phyloP scores from a whole-genome alignment of 164 flowering plant species.

The Aristolochia fimbriata region DNA sequence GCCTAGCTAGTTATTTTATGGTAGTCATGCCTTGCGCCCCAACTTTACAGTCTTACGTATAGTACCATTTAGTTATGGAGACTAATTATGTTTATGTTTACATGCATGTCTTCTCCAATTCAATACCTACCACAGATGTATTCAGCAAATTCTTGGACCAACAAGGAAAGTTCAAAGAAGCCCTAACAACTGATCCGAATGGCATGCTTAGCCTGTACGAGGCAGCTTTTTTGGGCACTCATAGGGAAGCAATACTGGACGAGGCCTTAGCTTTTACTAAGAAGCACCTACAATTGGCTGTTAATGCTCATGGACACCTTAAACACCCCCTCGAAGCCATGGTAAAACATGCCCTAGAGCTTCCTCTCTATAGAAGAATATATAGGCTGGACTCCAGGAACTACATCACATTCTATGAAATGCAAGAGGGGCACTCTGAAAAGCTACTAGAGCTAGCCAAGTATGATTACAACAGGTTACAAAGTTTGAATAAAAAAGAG shows the following conservation, averaged over 20 bases:
- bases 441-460: slow-evolving; percentile 33
- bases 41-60: too few species aligned
- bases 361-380: slow-evolving; percentile 23
- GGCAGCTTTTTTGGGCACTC: slow-evolving; percentile 29
- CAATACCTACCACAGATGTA: background rate
- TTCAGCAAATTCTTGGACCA: slow-evolving; percentile 4
- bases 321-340: slow-evolving; percentile 11
- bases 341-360: slow-evolving; percentile 23
- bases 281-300: too few species aligned
- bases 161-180: slow-evolving; percentile 8
- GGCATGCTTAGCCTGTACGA: slow-evolving; percentile 49
- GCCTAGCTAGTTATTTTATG: too few species aligned
- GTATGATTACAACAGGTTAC: slow-evolving; percentile 47
- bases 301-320: too few species aligned
- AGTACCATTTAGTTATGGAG: too few species aligned
- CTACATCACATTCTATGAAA: slow-evolving; percentile 26
- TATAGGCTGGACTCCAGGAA: slow-evolving; percentile 26
- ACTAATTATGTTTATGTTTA: too few species aligned
- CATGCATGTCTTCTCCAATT: too few species aligned
- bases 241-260: slow-evolving; percentile 42
- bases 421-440: slow-evolving; percentile 14
- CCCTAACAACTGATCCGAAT: slow-evolving; percentile 12
- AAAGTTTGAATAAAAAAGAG: slow-evolving; percentile 31
- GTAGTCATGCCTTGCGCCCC: too few species aligned
- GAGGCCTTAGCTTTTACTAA: slow-evolving; percentile 33